Conservation (phyloP, 2,329 filamentous ascomycete genomes). For the Ascochyta pisi region DNA sequence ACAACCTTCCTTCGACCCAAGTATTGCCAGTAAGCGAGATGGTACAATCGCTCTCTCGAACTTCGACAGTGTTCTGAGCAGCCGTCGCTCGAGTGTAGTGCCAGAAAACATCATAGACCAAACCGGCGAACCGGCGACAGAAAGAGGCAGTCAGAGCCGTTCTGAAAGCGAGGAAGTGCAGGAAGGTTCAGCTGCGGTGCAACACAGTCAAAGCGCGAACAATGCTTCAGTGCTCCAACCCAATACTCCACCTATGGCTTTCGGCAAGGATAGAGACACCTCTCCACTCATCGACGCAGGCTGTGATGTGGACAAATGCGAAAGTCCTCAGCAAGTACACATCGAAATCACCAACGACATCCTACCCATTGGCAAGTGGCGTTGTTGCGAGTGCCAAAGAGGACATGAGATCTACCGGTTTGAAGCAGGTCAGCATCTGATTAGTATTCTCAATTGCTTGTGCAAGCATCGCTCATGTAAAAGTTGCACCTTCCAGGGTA, state of each 20-base stretch:
- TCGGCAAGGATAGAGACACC: background rate
- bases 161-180: background rate
- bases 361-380: constrained; percentile 11
- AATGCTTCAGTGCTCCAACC: background rate
- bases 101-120: background rate
- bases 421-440: constrained; percentile 21
- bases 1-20: background rate
- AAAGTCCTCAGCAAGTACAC: background rate
- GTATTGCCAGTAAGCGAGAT: background rate
- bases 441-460: constrained; percentile 28
- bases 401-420: constrained; percentile 3
- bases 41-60: background rate
- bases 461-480: constrained; percentile 37
- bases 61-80: background rate
- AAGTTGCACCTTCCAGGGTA: constrained; percentile 28
- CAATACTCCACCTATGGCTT: background rate
- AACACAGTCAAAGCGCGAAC: background rate
- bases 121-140: background rate
- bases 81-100: background rate
- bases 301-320: background rate
- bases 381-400: constrained; percentile 12
- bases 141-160: background rate
- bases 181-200: background rate
- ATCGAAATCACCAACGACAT: background rate
- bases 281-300: background rate